These are phyloP conservation scores for Daldinia grandis DNA, from an alignment of 495 filamentous ascomycete species.

Conservation along the genomic window DNA sequence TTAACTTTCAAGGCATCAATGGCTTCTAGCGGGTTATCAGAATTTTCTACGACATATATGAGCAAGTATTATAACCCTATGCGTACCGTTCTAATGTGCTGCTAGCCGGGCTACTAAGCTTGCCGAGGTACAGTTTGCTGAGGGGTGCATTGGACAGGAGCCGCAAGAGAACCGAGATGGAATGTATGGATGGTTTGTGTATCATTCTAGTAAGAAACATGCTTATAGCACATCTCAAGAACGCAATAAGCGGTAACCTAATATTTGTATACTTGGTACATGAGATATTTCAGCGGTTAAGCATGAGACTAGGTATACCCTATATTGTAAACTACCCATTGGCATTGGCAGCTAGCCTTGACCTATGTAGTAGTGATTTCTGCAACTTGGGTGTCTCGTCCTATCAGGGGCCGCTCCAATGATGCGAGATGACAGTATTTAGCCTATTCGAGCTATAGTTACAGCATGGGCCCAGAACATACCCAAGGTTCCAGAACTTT, in stretches of 20 bases:
- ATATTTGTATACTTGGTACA: background rate
- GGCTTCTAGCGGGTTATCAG: background rate
- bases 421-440: slow-evolving; percentile 33
- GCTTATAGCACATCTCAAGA: background rate
- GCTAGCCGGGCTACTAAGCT: background rate
- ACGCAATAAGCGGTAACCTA: background rate
- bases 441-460: slow-evolving; percentile 23
- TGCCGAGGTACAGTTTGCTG: background rate
- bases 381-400: background rate
- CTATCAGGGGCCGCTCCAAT: slow-evolving; percentile 28
- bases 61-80: no score
- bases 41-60: background rate
- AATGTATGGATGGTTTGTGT: background rate
- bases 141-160: background rate
- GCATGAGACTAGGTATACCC: background rate
- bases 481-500: background rate
- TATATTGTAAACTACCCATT: slow-evolving; percentile 3
- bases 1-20: background rate
- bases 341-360: background rate
- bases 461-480: slow-evolving; percentile 11
- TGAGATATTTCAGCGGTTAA: background rate
- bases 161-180: background rate
- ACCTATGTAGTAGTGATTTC: background rate
- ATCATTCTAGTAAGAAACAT: no score
- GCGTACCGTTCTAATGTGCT: background rate